Evolutionary conservation across 139 green algal genomes (phyloP).

Genomic region (Ostreobium quekettii): DNA sequence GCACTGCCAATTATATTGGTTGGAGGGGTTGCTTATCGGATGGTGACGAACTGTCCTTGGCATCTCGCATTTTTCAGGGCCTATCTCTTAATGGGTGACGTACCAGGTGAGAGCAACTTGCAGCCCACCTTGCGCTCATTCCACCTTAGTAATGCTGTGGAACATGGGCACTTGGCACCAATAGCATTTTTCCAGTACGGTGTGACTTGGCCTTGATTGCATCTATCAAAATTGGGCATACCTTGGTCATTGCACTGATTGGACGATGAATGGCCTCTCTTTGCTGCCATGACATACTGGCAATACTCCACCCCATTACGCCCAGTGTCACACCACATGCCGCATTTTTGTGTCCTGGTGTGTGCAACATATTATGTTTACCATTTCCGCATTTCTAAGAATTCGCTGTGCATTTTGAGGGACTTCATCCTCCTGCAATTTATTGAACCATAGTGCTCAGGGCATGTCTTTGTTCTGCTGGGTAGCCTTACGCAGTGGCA

Average conservation of each 20-base stretch:
- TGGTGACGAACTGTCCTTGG: conserved; percentile 7
- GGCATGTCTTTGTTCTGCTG: no score
- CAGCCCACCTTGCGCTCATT: no score
- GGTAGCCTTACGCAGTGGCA: no score
- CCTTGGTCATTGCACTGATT: not conserved
- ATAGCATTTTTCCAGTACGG: not conserved
- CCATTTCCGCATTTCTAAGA: no score
- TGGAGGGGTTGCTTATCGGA: conserved; percentile 22
- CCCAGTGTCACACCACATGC: no score
- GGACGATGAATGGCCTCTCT: not conserved
- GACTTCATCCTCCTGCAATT: no score
- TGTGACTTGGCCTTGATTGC: not conserved
- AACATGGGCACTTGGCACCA: not conserved
- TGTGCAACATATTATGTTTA: no score
- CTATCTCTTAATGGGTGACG: conserved; percentile 25
- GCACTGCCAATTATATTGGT: conserved; percentile 22
- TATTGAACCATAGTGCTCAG: no score
- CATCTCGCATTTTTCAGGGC: conserved; percentile 14
- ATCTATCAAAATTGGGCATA: not conserved
- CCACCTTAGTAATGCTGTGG: not conserved
- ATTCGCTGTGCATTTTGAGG: no score
- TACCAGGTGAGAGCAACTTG: conserved; percentile 31
- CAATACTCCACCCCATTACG: no score
- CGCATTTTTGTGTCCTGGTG: no score
- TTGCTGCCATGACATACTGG: not conserved